Evolutionary conservation across 306 rosid species (phyloP).

Genomic region (Fagus sylvatica): DNA sequence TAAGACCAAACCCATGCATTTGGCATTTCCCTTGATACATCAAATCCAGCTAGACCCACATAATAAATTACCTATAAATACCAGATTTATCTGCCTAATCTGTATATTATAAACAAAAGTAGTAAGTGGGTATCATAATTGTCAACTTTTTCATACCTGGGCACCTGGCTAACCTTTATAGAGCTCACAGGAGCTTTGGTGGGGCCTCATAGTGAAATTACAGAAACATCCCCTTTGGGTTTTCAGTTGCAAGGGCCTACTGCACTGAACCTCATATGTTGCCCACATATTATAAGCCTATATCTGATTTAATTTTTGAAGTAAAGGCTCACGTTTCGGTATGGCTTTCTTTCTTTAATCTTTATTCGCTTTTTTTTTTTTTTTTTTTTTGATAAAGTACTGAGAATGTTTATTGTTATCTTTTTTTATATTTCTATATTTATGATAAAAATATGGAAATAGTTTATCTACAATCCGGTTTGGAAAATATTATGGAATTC

Average conservation of each 20-base stretch:
- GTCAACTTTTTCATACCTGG: conserved; percentile 11
- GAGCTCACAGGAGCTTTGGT: neutral
- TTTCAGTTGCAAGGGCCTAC: neutral
- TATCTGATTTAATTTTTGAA: too few species aligned
- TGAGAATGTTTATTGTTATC: too few species aligned
- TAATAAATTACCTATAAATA: conserved; percentile 2
- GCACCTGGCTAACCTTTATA: neutral
- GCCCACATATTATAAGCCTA: too few species aligned
- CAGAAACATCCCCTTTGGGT: neutral
- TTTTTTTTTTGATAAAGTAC: too few species aligned
- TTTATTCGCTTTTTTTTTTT: too few species aligned
- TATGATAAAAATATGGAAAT: too few species aligned
- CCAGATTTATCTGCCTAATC: conserved; percentile 19
- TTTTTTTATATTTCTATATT: too few species aligned
- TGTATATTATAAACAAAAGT: neutral
- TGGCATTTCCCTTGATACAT: conserved; percentile 26
- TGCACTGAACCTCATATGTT: too few species aligned
- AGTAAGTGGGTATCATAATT: neutral
- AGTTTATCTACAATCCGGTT: too few species aligned
- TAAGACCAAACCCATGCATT: neutral
- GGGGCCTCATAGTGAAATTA: neutral
- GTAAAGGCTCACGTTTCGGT: too few species aligned
- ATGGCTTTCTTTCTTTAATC: too few species aligned
- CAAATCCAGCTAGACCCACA: conserved; percentile 44
- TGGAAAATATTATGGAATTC: too few species aligned